These are phyloP conservation scores for Limnomonas spitsbergensis DNA, from an alignment of 139 green algal species.

Conservation along the genomic window DNA sequence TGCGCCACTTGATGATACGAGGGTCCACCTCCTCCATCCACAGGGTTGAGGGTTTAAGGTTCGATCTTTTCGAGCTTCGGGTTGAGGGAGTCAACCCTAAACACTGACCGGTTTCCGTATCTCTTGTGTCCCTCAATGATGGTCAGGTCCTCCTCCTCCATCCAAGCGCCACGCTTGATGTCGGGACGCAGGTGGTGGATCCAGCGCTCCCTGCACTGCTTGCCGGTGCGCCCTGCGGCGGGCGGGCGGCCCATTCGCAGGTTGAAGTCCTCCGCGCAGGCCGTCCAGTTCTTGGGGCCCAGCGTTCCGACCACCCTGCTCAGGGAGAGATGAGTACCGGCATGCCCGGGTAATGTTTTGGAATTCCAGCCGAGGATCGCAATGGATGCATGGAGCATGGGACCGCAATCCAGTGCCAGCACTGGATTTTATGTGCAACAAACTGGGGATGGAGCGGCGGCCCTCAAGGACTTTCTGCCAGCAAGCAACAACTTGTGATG, in stretches of 20 bases:
- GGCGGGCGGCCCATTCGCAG: conserved; percentile 28
- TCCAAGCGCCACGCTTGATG: conserved; percentile 69
- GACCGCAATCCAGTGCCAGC: too few species aligned
- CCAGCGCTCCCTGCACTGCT: conserved; percentile 78
- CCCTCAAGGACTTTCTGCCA: too few species aligned
- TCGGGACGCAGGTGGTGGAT: conserved; percentile 70
- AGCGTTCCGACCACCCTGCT: conserved; percentile 51
- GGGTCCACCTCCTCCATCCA: too few species aligned
- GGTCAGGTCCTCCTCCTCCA: conserved; percentile 45
- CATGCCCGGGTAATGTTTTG: neutral
- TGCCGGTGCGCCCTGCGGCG: conserved; percentile 63
- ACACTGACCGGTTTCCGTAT: conserved; percentile 24
- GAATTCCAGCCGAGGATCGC: neutral
- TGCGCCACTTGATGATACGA: too few species aligned
- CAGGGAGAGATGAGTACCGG: neutral
- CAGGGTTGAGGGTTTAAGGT: too few species aligned
- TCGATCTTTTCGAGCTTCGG: too few species aligned
- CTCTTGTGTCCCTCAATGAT: conserved; percentile 26
- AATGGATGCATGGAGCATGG: too few species aligned
- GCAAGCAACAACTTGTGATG: too few species aligned
- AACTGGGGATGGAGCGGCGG: too few species aligned
- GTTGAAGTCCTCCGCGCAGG: conserved; percentile 50
- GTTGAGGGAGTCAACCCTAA: too few species aligned
- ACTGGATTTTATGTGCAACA: too few species aligned
- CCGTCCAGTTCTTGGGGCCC: conserved; percentile 57